Evolutionary conservation across 2,329 filamentous ascomycete genomes (phyloP).

Genomic region (Neoscytalidium dimidiatum): DNA sequence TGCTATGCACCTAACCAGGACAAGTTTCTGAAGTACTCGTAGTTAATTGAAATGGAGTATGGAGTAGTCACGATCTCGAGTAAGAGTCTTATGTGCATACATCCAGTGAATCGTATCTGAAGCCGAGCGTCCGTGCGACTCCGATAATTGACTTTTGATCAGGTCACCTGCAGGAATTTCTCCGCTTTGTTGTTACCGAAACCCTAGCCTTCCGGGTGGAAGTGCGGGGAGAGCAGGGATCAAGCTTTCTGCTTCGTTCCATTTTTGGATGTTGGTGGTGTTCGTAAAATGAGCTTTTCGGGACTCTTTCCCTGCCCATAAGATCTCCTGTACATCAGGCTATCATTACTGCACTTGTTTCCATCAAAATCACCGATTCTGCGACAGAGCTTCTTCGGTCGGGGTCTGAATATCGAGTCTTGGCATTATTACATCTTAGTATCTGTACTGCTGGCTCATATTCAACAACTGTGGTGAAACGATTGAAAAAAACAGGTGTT

Average conservation of each 20-base stretch:
- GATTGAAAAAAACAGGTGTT: too few species aligned
- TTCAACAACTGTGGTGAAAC: too few species aligned
- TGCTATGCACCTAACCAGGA: background rate
- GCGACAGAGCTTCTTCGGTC: too few species aligned
- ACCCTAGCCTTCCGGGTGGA: background rate
- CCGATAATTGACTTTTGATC: background rate
- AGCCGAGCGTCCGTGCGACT: background rate
- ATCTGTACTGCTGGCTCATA: too few species aligned
- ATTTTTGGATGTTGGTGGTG: background rate
- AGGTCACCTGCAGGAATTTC: background rate
- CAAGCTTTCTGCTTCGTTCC: background rate
- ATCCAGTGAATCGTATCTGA: background rate
- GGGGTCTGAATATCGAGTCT: too few species aligned
- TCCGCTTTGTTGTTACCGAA: background rate
- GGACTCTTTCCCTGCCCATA: background rate
- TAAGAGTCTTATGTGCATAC: background rate
- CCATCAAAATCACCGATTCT: too few species aligned
- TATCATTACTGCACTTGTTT: too few species aligned
- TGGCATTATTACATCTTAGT: too few species aligned
- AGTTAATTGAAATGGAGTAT: conserved; percentile 6
- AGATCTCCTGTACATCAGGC: background rate
- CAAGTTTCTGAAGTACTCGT: background rate
- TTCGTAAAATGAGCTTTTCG: background rate
- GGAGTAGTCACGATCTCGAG: background rate
- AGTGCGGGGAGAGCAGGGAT: conserved; percentile 16